A percentile compares a stretch with the other conserved stretches of the same genome.
phyloP scores from a whole-genome alignment of 257 asterid species.

The Solanum habrochaites region DNA sequence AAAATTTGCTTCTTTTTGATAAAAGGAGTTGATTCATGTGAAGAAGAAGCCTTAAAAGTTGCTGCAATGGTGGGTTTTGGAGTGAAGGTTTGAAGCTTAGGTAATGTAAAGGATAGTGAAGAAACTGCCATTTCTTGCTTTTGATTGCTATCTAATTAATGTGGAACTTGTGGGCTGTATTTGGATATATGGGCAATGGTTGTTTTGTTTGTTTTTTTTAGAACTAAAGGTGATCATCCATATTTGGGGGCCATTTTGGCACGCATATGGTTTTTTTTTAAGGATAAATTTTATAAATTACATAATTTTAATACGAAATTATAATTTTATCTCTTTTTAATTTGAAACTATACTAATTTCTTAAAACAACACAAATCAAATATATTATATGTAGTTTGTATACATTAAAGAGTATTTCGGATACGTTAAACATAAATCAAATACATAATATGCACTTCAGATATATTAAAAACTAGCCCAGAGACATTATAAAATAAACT shows the following conservation, averaged over 20 bases:
- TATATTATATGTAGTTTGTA: too few relatives aligned
- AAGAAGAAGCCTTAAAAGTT: conserved; percentile 23
- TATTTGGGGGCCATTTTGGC: neutral
- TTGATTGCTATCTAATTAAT: neutral
- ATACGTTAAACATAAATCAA: too few relatives aligned
- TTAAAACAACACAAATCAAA: too few relatives aligned
- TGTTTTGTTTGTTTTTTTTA: neutral
- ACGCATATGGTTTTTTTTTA: too few relatives aligned
- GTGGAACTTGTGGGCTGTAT: conserved; percentile 20
- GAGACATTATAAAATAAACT: too few relatives aligned
- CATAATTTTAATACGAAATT: too few relatives aligned
- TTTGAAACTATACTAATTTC: too few relatives aligned
- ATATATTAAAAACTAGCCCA: too few relatives aligned
- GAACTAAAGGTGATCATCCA: neutral
- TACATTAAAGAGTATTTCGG: too few relatives aligned
- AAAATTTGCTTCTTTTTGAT: conserved; percentile 26
- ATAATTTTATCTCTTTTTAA: too few relatives aligned
- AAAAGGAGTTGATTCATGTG: conserved; percentile 6
- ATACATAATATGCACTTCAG: too few relatives aligned
- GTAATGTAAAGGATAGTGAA: conserved; percentile 28
- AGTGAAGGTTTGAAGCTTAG: conserved; percentile 19
- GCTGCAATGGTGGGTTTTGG: neutral
- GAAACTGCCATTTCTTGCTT: conserved; percentile 39
- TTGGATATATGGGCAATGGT: neutral
- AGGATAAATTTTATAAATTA: too few relatives aligned